phyloP scores from a whole-genome alignment of 169 alveolate genomes.

The Plasmodium vivax region DNA sequence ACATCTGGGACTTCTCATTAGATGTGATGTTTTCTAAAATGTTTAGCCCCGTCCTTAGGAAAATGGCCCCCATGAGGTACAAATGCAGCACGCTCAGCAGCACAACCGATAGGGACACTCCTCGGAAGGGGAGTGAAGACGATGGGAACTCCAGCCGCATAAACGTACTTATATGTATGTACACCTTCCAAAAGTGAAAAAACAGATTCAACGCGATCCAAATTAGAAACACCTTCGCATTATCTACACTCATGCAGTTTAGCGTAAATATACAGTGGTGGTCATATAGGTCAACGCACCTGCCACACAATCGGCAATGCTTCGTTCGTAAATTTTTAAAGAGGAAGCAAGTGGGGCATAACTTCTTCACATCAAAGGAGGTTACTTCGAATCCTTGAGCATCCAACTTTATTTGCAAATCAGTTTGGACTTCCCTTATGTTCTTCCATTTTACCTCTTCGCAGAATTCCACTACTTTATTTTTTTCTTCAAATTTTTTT shows the following conservation, averaged over 20 bases:
- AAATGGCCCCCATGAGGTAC: conserved; percentile 41
- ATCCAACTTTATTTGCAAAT: conserved; percentile 9
- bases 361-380: conserved; percentile 45
- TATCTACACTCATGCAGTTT: conserved; percentile 68
- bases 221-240: conserved; percentile 31
- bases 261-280: conserved; percentile 91
- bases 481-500: conserved; percentile 25
- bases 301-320: conserved; percentile 94
- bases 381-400: not conserved
- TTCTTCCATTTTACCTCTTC: conserved; percentile 20
- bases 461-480: conserved; percentile 2
- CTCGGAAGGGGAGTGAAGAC: not conserved
- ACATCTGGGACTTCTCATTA: conserved; percentile 53
- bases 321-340: conserved; percentile 91
- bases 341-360: conserved; percentile 62
- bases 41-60: conserved; percentile 23
- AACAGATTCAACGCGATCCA: conserved; percentile 46
- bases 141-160: not conserved
- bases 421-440: conserved; percentile 6
- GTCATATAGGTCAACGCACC: conserved; percentile 93
- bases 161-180: not conserved
- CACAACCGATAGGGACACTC: not conserved
- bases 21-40: conserved; percentile 70
- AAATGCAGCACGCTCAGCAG: not conserved
- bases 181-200: conserved; percentile 8